phyloP scores from a whole-genome alignment of 257 asterid genomes.

The Cordia subcordata region DNA sequence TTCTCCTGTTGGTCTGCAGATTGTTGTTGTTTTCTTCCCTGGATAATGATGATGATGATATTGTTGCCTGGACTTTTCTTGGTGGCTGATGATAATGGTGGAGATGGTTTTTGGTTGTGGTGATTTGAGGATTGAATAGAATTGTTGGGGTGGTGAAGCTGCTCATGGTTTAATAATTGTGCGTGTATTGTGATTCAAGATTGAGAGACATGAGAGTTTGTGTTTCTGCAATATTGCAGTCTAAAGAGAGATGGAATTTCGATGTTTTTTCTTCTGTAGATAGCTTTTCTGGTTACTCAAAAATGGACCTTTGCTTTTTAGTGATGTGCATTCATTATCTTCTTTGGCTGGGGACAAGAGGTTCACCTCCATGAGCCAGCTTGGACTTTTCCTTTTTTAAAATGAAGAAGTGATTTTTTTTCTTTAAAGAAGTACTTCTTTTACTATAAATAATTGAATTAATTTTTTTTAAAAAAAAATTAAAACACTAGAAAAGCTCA shows the following conservation, averaged over 20 bases:
- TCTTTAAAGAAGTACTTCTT: too few species aligned
- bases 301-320: conserved; percentile 52
- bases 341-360: not conserved
- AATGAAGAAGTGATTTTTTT: too few species aligned
- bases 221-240: conserved; percentile 1
- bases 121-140: conserved; percentile 32
- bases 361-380: too few species aligned
- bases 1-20: conserved; percentile 19
- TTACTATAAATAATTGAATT: too few species aligned
- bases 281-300: conserved; percentile 8
- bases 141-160: conserved; percentile 42
- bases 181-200: not conserved
- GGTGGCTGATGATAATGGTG: not conserved
- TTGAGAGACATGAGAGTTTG: not conserved
- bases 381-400: too few species aligned
- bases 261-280: conserved; percentile 13
- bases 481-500: too few species aligned
- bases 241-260: conserved; percentile 2
- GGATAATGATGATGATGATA: too few species aligned
- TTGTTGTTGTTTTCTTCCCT: conserved; percentile 24
- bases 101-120: conserved; percentile 15
- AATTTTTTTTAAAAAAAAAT: too few species aligned
- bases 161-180: conserved; percentile 45
- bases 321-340: conserved; percentile 51
- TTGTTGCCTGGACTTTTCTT: conserved; percentile 30